phyloP scores from a whole-genome alignment of 176 grass and related monocot species.

The Pharus latifolius region DNA sequence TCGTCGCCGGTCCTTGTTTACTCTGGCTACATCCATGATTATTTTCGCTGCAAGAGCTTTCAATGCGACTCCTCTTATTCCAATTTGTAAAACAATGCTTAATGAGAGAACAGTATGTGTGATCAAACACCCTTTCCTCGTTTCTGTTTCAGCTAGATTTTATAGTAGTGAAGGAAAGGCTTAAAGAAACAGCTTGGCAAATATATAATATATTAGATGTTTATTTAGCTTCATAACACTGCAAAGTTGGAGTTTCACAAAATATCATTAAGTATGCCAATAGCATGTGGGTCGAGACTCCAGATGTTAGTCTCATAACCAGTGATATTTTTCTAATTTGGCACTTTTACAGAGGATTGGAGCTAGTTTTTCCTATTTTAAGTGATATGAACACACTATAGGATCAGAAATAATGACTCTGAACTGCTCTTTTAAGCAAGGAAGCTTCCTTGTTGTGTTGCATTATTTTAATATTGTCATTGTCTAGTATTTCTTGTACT shows the following conservation, averaged over 20 bases:
- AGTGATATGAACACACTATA: background rate
- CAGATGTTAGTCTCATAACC: too few species aligned
- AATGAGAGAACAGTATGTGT: constrained; percentile 62
- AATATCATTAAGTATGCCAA: too few species aligned
- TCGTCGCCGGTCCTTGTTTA: constrained; percentile 73
- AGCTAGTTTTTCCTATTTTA: too few species aligned
- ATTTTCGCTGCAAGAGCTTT: constrained; percentile 92
- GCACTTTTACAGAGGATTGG: too few species aligned
- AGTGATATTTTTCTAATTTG: too few species aligned
- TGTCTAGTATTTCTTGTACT: background rate
- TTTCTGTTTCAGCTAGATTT: constrained; percentile 14
- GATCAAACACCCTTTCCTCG: background rate
- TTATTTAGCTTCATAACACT: too few species aligned
- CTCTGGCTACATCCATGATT: constrained; percentile 83
- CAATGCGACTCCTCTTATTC: constrained; percentile 69
- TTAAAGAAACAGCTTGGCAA: too few species aligned
- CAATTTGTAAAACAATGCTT: constrained; percentile 73
- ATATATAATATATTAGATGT: background rate
- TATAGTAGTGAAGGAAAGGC: constrained; percentile 14
- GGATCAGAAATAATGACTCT: background rate
- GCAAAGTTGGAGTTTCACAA: too few species aligned
- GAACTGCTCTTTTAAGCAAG: background rate
- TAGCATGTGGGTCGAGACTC: too few species aligned
- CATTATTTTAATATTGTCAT: background rate
- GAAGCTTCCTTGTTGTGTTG: background rate